Evolutionary conservation across 371 early-diverging fungal genomes (phyloP), one percentile per base, ranked within the genome.

Genomic region (Nematocida displodere): DNA sequence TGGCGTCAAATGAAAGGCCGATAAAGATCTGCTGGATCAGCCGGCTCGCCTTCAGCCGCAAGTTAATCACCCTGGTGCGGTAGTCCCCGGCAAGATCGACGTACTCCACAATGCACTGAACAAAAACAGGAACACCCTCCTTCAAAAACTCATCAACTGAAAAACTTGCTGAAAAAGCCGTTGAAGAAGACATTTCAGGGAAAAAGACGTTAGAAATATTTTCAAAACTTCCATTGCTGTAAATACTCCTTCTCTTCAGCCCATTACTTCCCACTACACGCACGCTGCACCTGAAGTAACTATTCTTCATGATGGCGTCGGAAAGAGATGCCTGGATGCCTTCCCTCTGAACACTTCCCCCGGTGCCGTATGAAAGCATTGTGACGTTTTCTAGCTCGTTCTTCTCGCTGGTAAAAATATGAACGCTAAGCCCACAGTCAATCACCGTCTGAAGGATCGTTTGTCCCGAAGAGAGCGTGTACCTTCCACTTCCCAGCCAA

Each of bases 71-170:
- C 34, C 78, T 24, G 11, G 56, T 50, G 52, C 76, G 76, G 1
- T 49, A 44, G 49, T 47, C 36, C 7, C 81, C 83, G 11, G 77
- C 76, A 50, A 61, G 44, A 42, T 78, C 58, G 15, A 59, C 52
- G 66, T 80, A 84, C 3, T 56, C 77, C 20, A 84, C 52, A 47
- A 77, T 59, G 37, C 53, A 24, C 71, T 84, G 85, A 20, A 81
- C 46, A 55, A 79, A 81, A n/a, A 78, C 59, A 49, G 39, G 34
- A 15, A 26, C 8, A 8, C 44, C 58, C 37, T 64, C 62, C 24
- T 56, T 56, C 17, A 59, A 37, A 48, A 64, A 62, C 33, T 64
- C 67, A 34, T 66, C 63, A 49, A 77, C 52, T 8, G 59, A 49
- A 47, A 64, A 76, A 29, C 59, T 59, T 3, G 68, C 55, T 8